phyloP scores from a whole-genome alignment of 2,329 filamentous ascomycete species.

The Myriosclerotinia curreyana region DNA sequence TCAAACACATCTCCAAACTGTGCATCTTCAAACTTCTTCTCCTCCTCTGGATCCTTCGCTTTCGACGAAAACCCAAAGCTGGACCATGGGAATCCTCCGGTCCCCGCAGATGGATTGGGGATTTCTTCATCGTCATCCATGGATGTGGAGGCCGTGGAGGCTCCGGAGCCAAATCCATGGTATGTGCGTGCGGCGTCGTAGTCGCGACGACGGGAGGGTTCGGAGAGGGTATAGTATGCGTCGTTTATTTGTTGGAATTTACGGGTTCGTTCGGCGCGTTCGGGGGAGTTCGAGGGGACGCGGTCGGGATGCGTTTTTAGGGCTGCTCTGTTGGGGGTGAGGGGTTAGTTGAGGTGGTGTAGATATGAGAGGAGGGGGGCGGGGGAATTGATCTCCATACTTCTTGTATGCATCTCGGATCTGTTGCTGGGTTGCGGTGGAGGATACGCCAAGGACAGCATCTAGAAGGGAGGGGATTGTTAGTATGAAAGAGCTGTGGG shows the following conservation, averaged over 20 bases:
- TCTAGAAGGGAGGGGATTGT: conserved; percentile 48
- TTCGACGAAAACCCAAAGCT: conserved; percentile 54
- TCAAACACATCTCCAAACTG: conserved; percentile 90
- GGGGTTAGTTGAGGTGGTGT: conserved; percentile 19
- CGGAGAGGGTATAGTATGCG: conserved; percentile 88
- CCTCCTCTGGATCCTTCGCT: conserved; percentile 48
- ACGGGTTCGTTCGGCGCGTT: conserved; percentile 76
- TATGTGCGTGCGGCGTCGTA: conserved; percentile 74
- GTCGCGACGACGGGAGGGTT: conserved; percentile 70
- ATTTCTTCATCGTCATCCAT: conserved; percentile 47
- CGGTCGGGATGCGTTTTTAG: conserved; percentile 93
- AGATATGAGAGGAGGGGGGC: neutral
- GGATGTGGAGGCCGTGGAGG: conserved; percentile 43
- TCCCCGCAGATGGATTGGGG: conserved; percentile 42
- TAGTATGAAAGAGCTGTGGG: conserved; percentile 7
- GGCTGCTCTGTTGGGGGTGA: conserved; percentile 61
- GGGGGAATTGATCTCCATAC: conserved; percentile 42
- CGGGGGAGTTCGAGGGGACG: conserved; percentile 77
- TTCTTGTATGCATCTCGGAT: conserved; percentile 94
- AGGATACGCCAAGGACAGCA: conserved; percentile 67
- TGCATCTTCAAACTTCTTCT: conserved; percentile 62
- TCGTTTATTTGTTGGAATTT: conserved; percentile 91
- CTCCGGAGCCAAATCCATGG: conserved; percentile 47
- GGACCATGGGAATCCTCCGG: conserved; percentile 68
- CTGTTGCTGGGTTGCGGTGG: conserved; percentile 74